A percentile compares a stretch with the other conserved stretches of the same genome.
Evolutionary conservation across 2,329 filamentous ascomycete genomes (phyloP).

Genomic region (Scedosporium boydii): DNA sequence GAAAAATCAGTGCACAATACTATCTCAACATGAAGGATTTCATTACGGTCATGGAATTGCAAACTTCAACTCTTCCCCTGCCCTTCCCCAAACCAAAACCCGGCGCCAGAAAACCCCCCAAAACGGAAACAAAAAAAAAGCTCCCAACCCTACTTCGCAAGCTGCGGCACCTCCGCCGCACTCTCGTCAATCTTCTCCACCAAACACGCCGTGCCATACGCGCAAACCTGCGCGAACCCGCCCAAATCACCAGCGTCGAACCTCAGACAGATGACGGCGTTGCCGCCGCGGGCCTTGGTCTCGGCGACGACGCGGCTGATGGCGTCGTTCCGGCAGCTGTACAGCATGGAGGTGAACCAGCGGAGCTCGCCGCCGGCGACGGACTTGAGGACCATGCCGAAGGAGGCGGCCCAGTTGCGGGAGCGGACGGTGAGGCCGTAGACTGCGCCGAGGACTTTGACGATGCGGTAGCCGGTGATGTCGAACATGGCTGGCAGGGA

Average conservation of each 20-base stretch:
- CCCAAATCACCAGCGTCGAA: slow-evolving; percentile 47
- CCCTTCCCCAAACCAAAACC: too few relatives aligned
- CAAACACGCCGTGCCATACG: slow-evolving; percentile 49
- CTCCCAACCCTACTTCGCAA: neutral
- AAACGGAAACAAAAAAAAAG: neutral
- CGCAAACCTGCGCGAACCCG: slow-evolving; percentile 48
- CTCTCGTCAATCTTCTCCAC: slow-evolving; percentile 43
- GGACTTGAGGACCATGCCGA: slow-evolving; percentile 47
- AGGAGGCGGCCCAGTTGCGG: slow-evolving; percentile 46
- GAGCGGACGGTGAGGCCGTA: slow-evolving; percentile 48
- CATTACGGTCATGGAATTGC: too few relatives aligned
- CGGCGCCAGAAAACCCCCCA: neutral
- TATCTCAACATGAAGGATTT: too few relatives aligned
- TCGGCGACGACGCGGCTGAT: slow-evolving; percentile 45
- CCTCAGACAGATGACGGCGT: slow-evolving; percentile 48
- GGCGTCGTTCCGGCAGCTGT: slow-evolving; percentile 49
- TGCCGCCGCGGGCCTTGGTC: slow-evolving; percentile 47
- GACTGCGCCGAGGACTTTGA: slow-evolving; percentile 46
- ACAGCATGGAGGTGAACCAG: slow-evolving; percentile 46
- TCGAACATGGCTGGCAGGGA: slow-evolving; percentile 44
- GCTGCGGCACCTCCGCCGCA: slow-evolving; percentile 6
- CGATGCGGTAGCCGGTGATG: slow-evolving; percentile 49
- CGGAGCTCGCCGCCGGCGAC: slow-evolving; percentile 48
- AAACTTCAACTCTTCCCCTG: too few relatives aligned
- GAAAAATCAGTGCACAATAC: too few relatives aligned